These are phyloP conservation scores for Epichloe elymi DNA, from an alignment of 2,329 filamentous ascomycete species.

Conservation along the genomic window DNA sequence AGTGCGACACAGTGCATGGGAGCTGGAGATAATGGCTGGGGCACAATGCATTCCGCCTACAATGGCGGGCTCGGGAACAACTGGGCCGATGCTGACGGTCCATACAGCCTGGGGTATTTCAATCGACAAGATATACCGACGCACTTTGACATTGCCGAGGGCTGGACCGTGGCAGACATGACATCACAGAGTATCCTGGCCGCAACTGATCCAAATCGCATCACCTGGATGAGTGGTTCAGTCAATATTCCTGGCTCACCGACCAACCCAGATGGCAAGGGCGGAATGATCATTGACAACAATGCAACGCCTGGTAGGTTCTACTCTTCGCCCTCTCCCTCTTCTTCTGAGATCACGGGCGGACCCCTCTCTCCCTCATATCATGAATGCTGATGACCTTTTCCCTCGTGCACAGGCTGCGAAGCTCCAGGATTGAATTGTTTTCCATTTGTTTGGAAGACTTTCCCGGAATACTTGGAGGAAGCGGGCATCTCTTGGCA, in stretches of 20 bases:
- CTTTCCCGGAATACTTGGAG: slow-evolving; percentile 33
- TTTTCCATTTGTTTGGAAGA: slow-evolving; percentile 39
- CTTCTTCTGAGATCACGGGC: slow-evolving; percentile 9
- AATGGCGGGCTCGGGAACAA: slow-evolving; percentile 36
- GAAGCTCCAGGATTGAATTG: slow-evolving; percentile 30
- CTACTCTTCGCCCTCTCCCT: background rate
- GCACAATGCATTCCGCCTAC: slow-evolving; percentile 36
- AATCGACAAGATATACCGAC: slow-evolving; percentile 37
- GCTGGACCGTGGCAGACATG: slow-evolving; percentile 27
- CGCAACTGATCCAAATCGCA: slow-evolving; percentile 35
- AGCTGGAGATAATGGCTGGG: slow-evolving; percentile 37
- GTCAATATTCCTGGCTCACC: slow-evolving; percentile 33
- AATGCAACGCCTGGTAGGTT: slow-evolving; percentile 16
- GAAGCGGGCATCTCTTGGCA: slow-evolving; percentile 36
- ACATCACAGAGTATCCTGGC: slow-evolving; percentile 9
- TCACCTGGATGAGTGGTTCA: slow-evolving; percentile 23
- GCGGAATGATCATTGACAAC: slow-evolving; percentile 35
- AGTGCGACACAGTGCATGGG: slow-evolving; percentile 38
- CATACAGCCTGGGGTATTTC: slow-evolving; percentile 30
- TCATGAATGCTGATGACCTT: background rate
- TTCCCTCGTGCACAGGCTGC: slow-evolving; percentile 16
- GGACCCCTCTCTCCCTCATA: background rate
- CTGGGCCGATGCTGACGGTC: slow-evolving; percentile 25
- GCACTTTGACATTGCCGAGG: slow-evolving; percentile 41
- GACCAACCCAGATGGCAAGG: slow-evolving; percentile 19